Conservation (phyloP, 108 stramenopile genomes). For the Halocafeteria seosinensis region DNA sequence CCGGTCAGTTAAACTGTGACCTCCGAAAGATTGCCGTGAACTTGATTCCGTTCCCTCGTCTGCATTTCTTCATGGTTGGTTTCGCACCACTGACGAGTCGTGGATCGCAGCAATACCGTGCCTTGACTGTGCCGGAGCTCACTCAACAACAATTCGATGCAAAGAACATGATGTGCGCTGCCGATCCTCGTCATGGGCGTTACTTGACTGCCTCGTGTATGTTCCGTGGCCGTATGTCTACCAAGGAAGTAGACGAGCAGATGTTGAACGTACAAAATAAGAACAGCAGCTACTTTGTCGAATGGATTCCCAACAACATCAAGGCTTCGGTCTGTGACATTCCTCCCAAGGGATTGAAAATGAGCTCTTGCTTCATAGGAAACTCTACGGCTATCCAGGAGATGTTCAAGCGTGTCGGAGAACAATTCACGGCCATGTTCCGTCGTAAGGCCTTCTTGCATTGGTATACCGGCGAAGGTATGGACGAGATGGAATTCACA, state of each 20-base stretch:
- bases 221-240: slow-evolving; percentile 85
- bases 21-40: slow-evolving; percentile 57
- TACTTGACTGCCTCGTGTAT: slow-evolving; percentile 52
- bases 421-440: slow-evolving; percentile 69
- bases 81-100: slow-evolving; percentile 47
- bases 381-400: slow-evolving; percentile 59
- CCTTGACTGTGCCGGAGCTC: slow-evolving; percentile 49
- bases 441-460: slow-evolving; percentile 68
- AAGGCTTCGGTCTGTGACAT: slow-evolving; percentile 96
- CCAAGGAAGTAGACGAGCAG: slow-evolving; percentile 71
- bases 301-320: slow-evolving; percentile 98
- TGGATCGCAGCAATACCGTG: slow-evolving; percentile 50
- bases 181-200: slow-evolving; percentile 51
- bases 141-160: slow-evolving; percentile 55
- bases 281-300: slow-evolving; percentile 93
- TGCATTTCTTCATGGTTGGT: slow-evolving; percentile 61
- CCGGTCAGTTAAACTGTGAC: slow-evolving; percentile 55
- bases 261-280: slow-evolving; percentile 93
- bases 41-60: slow-evolving; percentile 60
- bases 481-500: slow-evolving; percentile 44
- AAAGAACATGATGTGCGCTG: slow-evolving; percentile 61
- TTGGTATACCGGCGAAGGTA: slow-evolving; percentile 60
- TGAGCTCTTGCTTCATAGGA: slow-evolving; percentile 51
- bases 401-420: slow-evolving; percentile 58
- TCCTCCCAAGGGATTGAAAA: slow-evolving; percentile 76